Evolutionary conservation across 129 eudicot species (phyloP).

Genomic region (Centaurea solstitialis): DNA sequence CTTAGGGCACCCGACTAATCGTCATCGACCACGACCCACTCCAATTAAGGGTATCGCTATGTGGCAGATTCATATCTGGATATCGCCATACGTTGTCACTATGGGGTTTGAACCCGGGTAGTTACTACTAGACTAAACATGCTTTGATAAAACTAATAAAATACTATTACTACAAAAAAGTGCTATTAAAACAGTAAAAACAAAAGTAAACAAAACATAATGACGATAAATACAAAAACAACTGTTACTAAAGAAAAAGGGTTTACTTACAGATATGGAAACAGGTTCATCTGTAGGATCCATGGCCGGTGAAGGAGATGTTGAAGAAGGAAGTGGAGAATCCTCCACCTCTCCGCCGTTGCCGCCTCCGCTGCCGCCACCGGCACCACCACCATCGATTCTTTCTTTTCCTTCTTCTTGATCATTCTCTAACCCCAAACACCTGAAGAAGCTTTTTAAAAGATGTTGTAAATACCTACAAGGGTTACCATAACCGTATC

Average conservation of each 20-base stretch:
- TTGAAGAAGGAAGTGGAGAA: conserved; percentile 7
- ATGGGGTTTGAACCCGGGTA: too few relatives aligned
- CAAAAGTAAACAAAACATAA: too few relatives aligned
- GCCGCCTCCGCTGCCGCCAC: neutral
- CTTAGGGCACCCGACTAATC: too few relatives aligned
- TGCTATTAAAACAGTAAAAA: neutral
- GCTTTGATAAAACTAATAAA: too few relatives aligned
- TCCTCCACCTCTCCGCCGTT: conserved; percentile 16
- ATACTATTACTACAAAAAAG: too few relatives aligned
- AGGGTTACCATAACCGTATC: conserved; percentile 29
- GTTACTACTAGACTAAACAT: too few relatives aligned
- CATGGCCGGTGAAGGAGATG: conserved; percentile 12
- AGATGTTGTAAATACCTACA: conserved; percentile 31
- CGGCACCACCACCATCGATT: neutral
- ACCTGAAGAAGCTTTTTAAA: conserved; percentile 31
- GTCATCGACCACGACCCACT: too few relatives aligned
- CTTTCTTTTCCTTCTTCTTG: neutral
- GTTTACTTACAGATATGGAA: conserved; percentile 17
- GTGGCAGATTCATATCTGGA: too few relatives aligned
- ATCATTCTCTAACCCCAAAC: conserved; percentile 33
- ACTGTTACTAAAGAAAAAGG: neutral
- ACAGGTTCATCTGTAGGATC: conserved; percentile 24
- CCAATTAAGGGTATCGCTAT: too few relatives aligned
- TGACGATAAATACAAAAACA: neutral
- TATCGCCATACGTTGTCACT: too few relatives aligned